Evolutionary conservation across 1,284 basidiomycete genomes (phyloP).

Genomic region (Leccinum griseonigrum): DNA sequence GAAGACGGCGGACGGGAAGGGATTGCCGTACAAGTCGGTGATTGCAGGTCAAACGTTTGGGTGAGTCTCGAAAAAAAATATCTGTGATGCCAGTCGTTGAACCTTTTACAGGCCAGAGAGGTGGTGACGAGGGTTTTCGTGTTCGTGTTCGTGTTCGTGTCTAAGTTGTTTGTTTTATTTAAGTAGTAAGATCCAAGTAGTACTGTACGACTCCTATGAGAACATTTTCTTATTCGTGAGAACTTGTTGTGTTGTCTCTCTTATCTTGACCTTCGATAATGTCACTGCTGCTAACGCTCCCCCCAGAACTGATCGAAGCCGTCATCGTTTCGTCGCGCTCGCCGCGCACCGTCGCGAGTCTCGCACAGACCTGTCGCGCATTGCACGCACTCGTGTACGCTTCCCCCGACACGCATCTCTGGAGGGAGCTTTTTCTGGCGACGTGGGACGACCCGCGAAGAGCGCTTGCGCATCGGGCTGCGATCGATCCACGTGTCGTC

Average conservation of each 20-base stretch:
- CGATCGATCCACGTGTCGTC: conserved; percentile 20
- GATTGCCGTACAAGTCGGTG: conserved; percentile 28
- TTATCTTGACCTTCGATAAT: not conserved
- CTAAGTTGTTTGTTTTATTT: not conserved
- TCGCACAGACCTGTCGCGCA: conserved; percentile 44
- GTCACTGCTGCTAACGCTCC: conserved; percentile 17
- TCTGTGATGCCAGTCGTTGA: not conserved
- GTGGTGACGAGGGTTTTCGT: conserved; percentile 10
- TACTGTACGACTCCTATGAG: not conserved
- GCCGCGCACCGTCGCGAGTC: conserved; percentile 37
- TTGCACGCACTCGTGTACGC: conserved; percentile 42
- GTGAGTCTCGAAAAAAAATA: conserved; percentile 14
- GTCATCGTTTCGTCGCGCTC: conserved; percentile 38
- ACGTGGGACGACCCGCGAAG: conserved; percentile 50
- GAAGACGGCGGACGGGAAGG: conserved; percentile 43
- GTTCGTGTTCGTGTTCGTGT: not conserved
- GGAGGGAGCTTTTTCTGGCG: conserved; percentile 50
- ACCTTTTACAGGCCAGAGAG: conserved; percentile 9
- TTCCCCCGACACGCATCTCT: conserved; percentile 46
- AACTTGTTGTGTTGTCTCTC: not conserved
- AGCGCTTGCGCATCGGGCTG: conserved; percentile 22
- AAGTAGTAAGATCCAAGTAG: not conserved
- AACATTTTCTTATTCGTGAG: not conserved
- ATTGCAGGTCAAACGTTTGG: conserved; percentile 40
- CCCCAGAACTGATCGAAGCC: conserved; percentile 43